Evolutionary conservation across 495 filamentous ascomycete species (phyloP).

Genomic region (Penicillium flavigenum): DNA sequence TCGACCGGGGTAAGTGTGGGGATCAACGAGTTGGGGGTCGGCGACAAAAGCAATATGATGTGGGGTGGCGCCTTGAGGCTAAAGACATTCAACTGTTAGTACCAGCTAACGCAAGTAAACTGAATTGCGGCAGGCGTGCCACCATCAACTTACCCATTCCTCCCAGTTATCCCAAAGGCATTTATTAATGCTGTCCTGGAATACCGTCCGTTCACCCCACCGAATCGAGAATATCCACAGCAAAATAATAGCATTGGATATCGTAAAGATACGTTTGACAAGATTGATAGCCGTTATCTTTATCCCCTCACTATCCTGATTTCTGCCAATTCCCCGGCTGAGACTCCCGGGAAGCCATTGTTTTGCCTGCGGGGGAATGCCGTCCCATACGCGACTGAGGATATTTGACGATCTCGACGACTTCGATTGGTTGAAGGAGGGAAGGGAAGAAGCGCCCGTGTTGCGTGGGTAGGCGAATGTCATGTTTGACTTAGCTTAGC

Average conservation of each 20-base stretch:
- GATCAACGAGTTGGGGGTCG: conserved; percentile 97
- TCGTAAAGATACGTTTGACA: conserved; percentile 45
- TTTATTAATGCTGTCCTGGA: conserved; percentile 60
- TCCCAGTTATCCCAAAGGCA: conserved; percentile 90
- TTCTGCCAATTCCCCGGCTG: conserved; percentile 10
- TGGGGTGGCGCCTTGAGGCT: conserved; percentile 75
- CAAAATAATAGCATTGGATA: conserved; percentile 64
- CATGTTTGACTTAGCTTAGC: conserved; percentile 31
- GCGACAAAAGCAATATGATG: conserved; percentile 87
- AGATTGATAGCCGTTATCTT: conserved; percentile 14
- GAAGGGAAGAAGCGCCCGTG: conserved; percentile 32
- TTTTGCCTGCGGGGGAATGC: conserved; percentile 21
- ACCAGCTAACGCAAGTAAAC: conserved; percentile 2
- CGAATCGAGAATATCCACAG: conserved; percentile 78
- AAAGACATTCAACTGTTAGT: conserved; percentile 12
- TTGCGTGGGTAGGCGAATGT: conserved; percentile 41
- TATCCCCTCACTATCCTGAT: conserved; percentile 15
- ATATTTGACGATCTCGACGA: conserved; percentile 13
- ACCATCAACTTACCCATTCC: conserved; percentile 70
- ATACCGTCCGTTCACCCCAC: conserved; percentile 84
- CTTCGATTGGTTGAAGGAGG: conserved; percentile 26
- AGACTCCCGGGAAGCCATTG: conserved; percentile 27
- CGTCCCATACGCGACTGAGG: conserved; percentile 17
- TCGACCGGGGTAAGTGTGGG: conserved; percentile 91
- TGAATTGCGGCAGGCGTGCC: not conserved